These are phyloP conservation scores for Alternaria dauci DNA, from an alignment of 2,329 filamentous ascomycete genomes.

Conservation along the genomic window DNA sequence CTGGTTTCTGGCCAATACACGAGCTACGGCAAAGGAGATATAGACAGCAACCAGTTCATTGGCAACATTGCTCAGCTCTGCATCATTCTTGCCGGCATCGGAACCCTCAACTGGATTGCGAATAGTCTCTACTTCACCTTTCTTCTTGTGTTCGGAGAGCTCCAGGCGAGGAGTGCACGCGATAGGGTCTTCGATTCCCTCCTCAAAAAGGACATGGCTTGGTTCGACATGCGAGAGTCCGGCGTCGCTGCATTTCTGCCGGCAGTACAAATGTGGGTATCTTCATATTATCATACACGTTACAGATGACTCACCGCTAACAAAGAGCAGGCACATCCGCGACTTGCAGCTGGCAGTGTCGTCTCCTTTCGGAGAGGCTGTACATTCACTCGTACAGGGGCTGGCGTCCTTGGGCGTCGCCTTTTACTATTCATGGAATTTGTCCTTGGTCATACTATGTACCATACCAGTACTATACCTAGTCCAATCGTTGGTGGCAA, in stretches of 20 bases:
- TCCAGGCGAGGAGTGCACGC: slow-evolving; percentile 75
- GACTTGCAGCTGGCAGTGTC: slow-evolving; percentile 84
- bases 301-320: neutral
- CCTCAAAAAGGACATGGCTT: slow-evolving; percentile 76
- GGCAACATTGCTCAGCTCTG: slow-evolving; percentile 67
- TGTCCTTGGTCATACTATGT: slow-evolving; percentile 80
- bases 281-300: slow-evolving; percentile 12
- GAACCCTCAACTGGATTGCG: slow-evolving; percentile 70
- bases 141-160: slow-evolving; percentile 82
- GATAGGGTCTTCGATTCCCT: slow-evolving; percentile 72
- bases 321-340: slow-evolving; percentile 71
- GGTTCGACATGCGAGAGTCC: slow-evolving; percentile 79
- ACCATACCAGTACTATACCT: slow-evolving; percentile 73
- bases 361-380: slow-evolving; percentile 76
- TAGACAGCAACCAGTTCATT: slow-evolving; percentile 62
- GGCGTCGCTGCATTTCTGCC: slow-evolving; percentile 77
- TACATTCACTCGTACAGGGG: slow-evolving; percentile 71
- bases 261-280: slow-evolving; percentile 74
- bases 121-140: slow-evolving; percentile 71
- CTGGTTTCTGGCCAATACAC: slow-evolving; percentile 77
- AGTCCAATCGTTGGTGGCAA: slow-evolving; percentile 67
- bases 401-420: slow-evolving; percentile 74
- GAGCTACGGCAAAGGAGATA: slow-evolving; percentile 66
- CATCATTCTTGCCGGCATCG: slow-evolving; percentile 69
- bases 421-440: slow-evolving; percentile 81